These are phyloP conservation scores for Claviceps quebecensis DNA, from an alignment of 2,329 filamentous ascomycete species.

Conservation along the genomic window DNA sequence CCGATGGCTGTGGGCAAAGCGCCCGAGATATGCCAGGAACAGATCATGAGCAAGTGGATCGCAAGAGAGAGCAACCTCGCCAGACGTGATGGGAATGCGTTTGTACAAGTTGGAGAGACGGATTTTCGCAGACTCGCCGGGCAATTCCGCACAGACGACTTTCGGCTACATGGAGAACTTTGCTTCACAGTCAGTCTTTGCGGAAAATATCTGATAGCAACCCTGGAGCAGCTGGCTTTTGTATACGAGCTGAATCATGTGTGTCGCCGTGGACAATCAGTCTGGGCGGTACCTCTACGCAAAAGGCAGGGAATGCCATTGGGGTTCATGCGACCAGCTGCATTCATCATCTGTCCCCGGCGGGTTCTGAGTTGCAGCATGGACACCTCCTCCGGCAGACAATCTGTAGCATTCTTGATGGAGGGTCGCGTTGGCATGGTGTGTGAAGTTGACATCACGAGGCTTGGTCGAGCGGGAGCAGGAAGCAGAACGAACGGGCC, in stretches of 20 bases:
- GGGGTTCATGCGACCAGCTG: conserved; percentile 27
- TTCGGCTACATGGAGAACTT: conserved; percentile 13
- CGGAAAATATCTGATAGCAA: conserved; percentile 42
- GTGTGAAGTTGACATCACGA: conserved; percentile 31
- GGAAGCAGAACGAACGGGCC: neutral
- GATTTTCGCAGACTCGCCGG: conserved; percentile 23
- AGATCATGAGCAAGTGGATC: conserved; percentile 26
- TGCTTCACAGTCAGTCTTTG: conserved; percentile 42
- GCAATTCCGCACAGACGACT: conserved; percentile 7
- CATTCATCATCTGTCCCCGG: conserved; percentile 41
- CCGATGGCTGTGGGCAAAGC: conserved; percentile 9
- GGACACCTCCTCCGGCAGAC: conserved; percentile 41
- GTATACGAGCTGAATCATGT: conserved; percentile 33
- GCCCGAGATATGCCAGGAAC: conserved; percentile 13
- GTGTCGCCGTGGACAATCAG: conserved; percentile 16
- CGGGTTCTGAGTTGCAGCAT: conserved; percentile 46
- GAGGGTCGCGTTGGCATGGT: conserved; percentile 47
- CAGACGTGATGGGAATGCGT: conserved; percentile 11
- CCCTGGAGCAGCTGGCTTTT: conserved; percentile 38
- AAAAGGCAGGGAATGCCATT: conserved; percentile 10
- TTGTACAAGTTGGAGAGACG: conserved; percentile 19
- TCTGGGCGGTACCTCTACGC: conserved; percentile 14
- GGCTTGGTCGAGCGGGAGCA: conserved; percentile 6
- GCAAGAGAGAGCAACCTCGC: conserved; percentile 23
- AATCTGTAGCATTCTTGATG: conserved; percentile 44